Evolutionary conservation across 176 grass and related monocot genomes (phyloP).

Genomic region (Alloteropsis semialata): DNA sequence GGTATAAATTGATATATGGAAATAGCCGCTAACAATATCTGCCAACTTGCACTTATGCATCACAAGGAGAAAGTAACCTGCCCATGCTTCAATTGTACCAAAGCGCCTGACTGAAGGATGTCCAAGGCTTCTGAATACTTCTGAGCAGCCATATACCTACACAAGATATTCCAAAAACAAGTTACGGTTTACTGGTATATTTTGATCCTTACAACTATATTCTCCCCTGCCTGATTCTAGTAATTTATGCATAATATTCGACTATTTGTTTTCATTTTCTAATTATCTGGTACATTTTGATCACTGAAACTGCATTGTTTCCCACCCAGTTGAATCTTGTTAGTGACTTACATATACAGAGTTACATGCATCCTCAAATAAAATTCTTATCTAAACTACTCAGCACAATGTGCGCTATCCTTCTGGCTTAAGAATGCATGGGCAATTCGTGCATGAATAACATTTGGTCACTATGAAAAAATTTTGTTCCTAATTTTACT

Average conservation of each 20-base stretch:
- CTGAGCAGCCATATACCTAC: conserved; percentile 75
- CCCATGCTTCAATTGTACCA: conserved; percentile 83
- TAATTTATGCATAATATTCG: background rate
- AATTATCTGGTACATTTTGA: background rate
- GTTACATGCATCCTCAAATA: background rate
- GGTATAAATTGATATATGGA: conserved; percentile 2
- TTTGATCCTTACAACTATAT: background rate
- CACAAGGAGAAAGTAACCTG: conserved; percentile 58
- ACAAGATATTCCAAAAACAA: conserved; percentile 26
- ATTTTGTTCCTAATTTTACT: background rate
- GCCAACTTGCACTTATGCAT: background rate
- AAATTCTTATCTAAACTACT: background rate
- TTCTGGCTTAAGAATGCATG: background rate
- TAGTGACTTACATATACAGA: background rate
- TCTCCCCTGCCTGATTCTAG: background rate
- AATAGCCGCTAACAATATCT: background rate
- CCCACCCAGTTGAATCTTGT: background rate
- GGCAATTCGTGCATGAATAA: background rate
- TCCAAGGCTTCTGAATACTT: conserved; percentile 83
- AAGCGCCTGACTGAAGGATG: conserved; percentile 80
- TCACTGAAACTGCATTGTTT: background rate
- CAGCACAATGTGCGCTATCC: background rate
- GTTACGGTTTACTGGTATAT: conserved; percentile 12
- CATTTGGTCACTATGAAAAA: background rate
- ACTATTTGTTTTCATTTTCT: background rate